phyloP scores from a whole-genome alignment of 2,329 filamentous ascomycete species.

The Diaporthe humulicola region DNA sequence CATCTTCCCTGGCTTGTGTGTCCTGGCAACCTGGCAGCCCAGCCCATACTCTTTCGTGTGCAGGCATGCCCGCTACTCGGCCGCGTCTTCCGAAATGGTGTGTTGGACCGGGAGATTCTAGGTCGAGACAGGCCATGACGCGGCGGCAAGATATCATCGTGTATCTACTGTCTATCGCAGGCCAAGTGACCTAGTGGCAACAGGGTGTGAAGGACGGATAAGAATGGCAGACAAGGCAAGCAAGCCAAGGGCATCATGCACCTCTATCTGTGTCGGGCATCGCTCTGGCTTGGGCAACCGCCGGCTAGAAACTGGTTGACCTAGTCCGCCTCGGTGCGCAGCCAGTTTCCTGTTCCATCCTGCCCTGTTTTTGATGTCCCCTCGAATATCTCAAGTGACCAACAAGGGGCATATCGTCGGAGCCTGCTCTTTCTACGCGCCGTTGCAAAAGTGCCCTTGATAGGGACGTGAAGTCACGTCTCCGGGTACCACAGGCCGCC shows the following conservation, averaged over 20 bases:
- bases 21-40: too few relatives aligned
- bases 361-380: background rate
- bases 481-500: background rate
- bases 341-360: background rate
- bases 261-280: background rate
- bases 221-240: background rate
- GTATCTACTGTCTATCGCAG: background rate
- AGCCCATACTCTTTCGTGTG: background rate
- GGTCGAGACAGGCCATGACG: background rate
- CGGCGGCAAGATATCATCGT: slow-evolving; percentile 5
- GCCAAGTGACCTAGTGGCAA: background rate
- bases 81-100: slow-evolving; percentile 26
- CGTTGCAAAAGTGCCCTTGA: background rate
- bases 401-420: background rate
- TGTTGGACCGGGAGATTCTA: background rate
- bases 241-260: background rate
- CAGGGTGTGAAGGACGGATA: background rate
- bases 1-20: background rate
- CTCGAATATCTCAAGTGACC: too few relatives aligned
- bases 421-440: background rate
- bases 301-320: background rate
- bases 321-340: background rate
- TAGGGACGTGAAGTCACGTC: background rate
- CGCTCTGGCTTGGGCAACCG: background rate
- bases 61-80: slow-evolving; percentile 3